These are phyloP conservation scores for Podospora bellae-mahoneyi DNA, from an alignment of 495 filamentous ascomycete genomes.

Conservation along the genomic window DNA sequence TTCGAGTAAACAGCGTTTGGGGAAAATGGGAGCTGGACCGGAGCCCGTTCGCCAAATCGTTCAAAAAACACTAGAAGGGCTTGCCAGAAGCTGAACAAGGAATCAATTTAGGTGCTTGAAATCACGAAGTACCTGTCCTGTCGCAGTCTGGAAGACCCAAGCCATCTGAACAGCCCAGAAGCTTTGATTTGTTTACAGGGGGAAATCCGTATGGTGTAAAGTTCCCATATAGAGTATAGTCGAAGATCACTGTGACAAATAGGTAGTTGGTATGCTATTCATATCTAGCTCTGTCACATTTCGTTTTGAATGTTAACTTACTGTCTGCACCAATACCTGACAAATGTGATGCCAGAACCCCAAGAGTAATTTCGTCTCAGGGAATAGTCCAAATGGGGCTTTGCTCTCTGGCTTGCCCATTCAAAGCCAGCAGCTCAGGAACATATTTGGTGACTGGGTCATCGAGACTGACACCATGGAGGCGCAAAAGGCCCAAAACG, in stretches of 20 bases:
- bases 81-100: neutral
- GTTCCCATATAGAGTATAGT: slow-evolving; percentile 29
- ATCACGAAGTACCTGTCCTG: slow-evolving; percentile 14
- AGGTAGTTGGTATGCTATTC: too few relatives aligned
- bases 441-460: slow-evolving; percentile 46
- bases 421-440: slow-evolving; percentile 37
- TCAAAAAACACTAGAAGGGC: slow-evolving; percentile 28
- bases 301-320: slow-evolving; percentile 17
- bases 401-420: slow-evolving; percentile 24
- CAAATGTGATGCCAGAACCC: slow-evolving; percentile 37
- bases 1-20: slow-evolving; percentile 42
- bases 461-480: slow-evolving; percentile 39
- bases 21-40: slow-evolving; percentile 36
- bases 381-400: slow-evolving; percentile 32
- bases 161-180: slow-evolving; percentile 35
- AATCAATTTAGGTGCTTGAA: neutral
- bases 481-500: slow-evolving; percentile 41
- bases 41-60: slow-evolving; percentile 35
- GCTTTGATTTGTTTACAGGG: slow-evolving; percentile 23
- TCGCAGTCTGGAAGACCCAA: slow-evolving; percentile 31
- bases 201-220: slow-evolving; percentile 34
- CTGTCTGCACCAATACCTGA: slow-evolving; percentile 36
- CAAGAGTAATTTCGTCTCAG: slow-evolving; percentile 41
- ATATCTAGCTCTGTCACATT: too few relatives aligned
- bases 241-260: slow-evolving; percentile 26